Conservation (phyloP, 768 basidiomycete genomes). For the Boletus rex-veris region DNA sequence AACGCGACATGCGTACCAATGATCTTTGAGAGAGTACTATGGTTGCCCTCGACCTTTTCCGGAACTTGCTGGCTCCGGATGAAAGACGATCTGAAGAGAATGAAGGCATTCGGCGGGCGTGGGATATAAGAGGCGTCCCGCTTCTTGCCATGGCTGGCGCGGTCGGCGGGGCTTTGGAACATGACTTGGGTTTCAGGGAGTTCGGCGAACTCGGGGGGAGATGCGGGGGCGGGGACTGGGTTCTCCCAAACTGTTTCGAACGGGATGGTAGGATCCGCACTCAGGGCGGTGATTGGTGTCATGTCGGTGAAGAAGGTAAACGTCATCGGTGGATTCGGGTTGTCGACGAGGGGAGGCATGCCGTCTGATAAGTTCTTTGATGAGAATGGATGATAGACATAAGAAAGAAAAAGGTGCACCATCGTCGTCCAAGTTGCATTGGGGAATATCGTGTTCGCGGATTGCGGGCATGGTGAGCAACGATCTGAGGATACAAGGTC, state of each 20-base stretch:
- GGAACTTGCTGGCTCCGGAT: conserved; percentile 72
- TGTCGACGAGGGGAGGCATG: conserved; percentile 53
- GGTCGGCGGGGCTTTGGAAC: conserved; percentile 31
- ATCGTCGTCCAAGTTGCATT: conserved; percentile 35
- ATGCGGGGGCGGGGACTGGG: conserved; percentile 14
- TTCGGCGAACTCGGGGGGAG: conserved; percentile 19
- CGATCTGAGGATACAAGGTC: not conserved
- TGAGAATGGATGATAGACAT: conserved; percentile 6
- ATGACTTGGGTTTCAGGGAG: conserved; percentile 18
- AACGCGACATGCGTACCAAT: conserved; percentile 46
- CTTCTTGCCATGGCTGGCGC: conserved; percentile 54
- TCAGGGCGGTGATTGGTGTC: conserved; percentile 49
- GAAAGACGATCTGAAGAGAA: conserved; percentile 78
- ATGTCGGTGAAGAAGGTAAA: conserved; percentile 65
- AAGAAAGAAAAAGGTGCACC: conserved; percentile 22
- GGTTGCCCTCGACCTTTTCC: conserved; percentile 75
- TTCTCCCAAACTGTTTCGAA: conserved; percentile 35
- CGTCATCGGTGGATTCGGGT: conserved; percentile 48
- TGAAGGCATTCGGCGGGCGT: conserved; percentile 82
- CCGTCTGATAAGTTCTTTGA: conserved; percentile 33
- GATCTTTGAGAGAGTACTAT: conserved; percentile 77
- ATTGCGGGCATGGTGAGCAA: conserved; percentile 24
- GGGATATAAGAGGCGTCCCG: conserved; percentile 75
- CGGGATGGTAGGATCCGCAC: conserved; percentile 31
- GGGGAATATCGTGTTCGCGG: conserved; percentile 24